Conservation (phyloP, 495 filamentous ascomycete species). For the Acidiella bohemica region DNA sequence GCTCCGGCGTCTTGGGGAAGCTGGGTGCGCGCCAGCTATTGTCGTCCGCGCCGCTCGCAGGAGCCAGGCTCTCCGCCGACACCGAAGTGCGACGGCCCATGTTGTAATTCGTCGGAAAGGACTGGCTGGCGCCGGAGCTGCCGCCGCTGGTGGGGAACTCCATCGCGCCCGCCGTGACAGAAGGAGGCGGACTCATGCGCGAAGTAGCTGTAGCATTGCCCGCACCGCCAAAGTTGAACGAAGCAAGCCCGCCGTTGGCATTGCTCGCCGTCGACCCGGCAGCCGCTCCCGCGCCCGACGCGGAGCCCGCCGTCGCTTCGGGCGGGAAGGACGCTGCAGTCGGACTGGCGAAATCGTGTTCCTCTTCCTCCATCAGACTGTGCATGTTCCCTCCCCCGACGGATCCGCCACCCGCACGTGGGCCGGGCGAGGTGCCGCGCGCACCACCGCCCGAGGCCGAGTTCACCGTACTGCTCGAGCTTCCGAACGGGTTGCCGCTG, state of each 20-base stretch:
- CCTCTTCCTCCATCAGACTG: conserved; percentile 48
- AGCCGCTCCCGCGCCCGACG: conserved; percentile 10
- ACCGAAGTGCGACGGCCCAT: conserved; percentile 88
- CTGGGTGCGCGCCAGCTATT: conserved; percentile 85
- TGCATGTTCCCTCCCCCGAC: conserved; percentile 33
- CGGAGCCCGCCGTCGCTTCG: conserved; percentile 4
- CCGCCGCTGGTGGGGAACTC: conserved; percentile 38
- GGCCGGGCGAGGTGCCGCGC: conserved; percentile 2
- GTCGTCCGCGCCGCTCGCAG: conserved; percentile 53
- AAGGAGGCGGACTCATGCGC: conserved; percentile 10
- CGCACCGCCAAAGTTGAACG: conserved; percentile 16
- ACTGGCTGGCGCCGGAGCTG: conserved; percentile 35
- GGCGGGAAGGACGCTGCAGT: conserved; percentile 42
- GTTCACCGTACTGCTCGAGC: conserved; percentile 8
- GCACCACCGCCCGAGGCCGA: neutral
- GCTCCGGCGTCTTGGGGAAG: conserved; percentile 69
- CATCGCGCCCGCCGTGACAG: conserved; percentile 15
- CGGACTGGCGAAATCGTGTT: conserved; percentile 44
- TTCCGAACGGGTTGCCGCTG: conserved; percentile 44
- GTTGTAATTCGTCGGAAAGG: conserved; percentile 86
- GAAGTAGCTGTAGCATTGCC: neutral
- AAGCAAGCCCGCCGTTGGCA: conserved; percentile 25
- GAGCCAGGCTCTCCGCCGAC: conserved; percentile 90
- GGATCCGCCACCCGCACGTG: neutral
- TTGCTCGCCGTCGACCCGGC: neutral